Evolutionary conservation across 495 filamentous ascomycete genomes (phyloP).

Genomic region (Neurospora sp.): DNA sequence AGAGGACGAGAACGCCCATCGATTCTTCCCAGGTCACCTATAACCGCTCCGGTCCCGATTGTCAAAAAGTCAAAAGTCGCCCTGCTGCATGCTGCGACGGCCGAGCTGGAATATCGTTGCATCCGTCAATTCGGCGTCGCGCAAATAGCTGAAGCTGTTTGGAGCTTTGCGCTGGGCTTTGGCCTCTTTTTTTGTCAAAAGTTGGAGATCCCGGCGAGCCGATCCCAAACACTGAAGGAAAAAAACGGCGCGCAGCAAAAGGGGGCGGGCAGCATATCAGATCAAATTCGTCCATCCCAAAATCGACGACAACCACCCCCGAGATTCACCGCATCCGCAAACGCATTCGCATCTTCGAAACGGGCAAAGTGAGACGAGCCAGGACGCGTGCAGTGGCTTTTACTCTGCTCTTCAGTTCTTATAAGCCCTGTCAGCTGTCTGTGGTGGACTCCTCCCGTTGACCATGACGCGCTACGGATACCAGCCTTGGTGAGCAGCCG

Average conservation of each 20-base stretch:
- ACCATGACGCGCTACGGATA: constrained; percentile 21
- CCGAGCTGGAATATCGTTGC: constrained; percentile 8
- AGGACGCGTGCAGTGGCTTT: background rate
- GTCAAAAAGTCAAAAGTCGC: background rate
- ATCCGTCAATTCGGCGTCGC: constrained; percentile 20
- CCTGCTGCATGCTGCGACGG: constrained; percentile 16
- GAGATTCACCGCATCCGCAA: background rate
- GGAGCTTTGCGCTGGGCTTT: background rate
- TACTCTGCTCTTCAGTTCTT: background rate
- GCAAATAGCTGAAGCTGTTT: constrained; percentile 10
- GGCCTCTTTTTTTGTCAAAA: background rate
- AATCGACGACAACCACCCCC: background rate
- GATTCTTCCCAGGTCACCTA: background rate
- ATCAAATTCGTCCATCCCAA: background rate
- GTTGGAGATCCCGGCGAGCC: background rate
- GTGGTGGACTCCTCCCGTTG: background rate
- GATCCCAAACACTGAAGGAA: background rate
- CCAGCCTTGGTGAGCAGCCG: constrained; percentile 21
- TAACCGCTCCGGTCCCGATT: background rate
- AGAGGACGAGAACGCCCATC: background rate
- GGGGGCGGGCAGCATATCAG: background rate
- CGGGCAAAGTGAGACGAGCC: background rate
- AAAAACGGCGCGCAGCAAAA: background rate
- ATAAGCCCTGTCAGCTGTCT: background rate
- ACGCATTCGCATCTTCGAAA: background rate